phyloP scores from a whole-genome alignment of 73 alveolate genomes.

The Tetrahymena malaccensis region DNA sequence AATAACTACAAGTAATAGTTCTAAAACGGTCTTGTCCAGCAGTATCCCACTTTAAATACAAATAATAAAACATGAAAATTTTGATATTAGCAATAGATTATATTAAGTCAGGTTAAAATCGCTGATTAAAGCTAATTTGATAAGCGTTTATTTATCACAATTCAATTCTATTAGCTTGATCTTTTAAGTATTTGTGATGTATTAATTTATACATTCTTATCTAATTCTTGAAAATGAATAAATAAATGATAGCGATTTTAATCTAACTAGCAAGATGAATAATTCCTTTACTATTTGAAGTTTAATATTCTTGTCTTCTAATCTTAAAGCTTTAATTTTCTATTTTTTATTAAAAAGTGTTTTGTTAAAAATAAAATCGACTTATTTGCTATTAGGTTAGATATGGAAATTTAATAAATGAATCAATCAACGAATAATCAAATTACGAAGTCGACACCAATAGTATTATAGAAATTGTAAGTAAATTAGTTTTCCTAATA shows the following conservation, averaged over 20 bases:
- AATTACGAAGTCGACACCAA: conserved; percentile 58
- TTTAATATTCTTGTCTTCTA: conserved; percentile 29
- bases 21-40: conserved; percentile 79
- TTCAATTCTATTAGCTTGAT: neutral
- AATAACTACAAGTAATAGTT: conserved; percentile 64
- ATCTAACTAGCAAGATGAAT: neutral
- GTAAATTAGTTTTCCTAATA: conserved; percentile 49
- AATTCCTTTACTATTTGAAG: conserved; percentile 10
- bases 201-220: neutral
- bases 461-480: conserved; percentile 46
- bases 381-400: neutral
- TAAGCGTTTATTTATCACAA: neutral
- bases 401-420: no score
- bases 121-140: neutral
- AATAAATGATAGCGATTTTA: neutral
- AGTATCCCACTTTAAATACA: conserved; percentile 58
- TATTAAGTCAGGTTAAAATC: neutral
- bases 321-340: conserved; percentile 38
- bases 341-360: neutral
- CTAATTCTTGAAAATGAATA: neutral
- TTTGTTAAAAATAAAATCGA: neutral
- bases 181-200: neutral
- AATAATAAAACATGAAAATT: no score
- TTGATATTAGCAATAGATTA: no score
- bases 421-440: neutral